A percentile compares a stretch with the other conserved stretches of the same genome.
Evolutionary conservation across 1,139 yeast species (phyloP).

Genomic region (Taphrina betulina): DNA sequence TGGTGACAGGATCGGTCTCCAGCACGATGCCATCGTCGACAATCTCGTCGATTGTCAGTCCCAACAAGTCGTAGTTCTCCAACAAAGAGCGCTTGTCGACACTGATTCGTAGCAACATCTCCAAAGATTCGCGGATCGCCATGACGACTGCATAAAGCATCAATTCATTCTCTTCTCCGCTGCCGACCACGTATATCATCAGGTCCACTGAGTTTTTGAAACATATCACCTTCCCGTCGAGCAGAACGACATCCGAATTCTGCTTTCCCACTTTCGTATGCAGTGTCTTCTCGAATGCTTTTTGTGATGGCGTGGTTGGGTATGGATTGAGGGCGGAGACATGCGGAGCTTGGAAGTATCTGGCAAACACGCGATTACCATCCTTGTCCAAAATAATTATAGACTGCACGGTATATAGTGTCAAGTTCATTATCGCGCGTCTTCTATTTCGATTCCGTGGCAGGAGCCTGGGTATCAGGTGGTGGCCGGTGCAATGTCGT

Average conservation of each 20-base stretch:
- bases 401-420: constrained; percentile 42
- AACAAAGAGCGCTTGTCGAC: constrained; percentile 74
- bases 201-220: constrained; percentile 82
- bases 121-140: constrained; percentile 78
- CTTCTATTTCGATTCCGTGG: too few relatives aligned
- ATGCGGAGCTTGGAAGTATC: constrained; percentile 74
- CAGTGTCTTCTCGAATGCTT: constrained; percentile 73
- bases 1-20: constrained; percentile 83
- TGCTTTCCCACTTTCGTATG: constrained; percentile 75
- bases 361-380: constrained; percentile 77
- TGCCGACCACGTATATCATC: constrained; percentile 67
- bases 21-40: constrained; percentile 77
- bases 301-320: constrained; percentile 55
- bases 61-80: constrained; percentile 81
- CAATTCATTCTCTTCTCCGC: constrained; percentile 79
- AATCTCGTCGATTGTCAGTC: constrained; percentile 85
- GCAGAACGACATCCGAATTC: constrained; percentile 75
- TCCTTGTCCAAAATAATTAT: constrained; percentile 75
- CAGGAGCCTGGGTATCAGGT: too few relatives aligned
- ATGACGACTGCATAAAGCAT: constrained; percentile 73
- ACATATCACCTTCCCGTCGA: constrained; percentile 72
- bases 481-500: too few relatives aligned
- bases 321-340: constrained; percentile 37
- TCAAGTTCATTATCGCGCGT: constrained; percentile 51
- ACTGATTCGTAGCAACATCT: constrained; percentile 56